Conservation (phyloP, 2,329 filamentous ascomycete genomes). For the Teratosphaeria nubilosa region DNA sequence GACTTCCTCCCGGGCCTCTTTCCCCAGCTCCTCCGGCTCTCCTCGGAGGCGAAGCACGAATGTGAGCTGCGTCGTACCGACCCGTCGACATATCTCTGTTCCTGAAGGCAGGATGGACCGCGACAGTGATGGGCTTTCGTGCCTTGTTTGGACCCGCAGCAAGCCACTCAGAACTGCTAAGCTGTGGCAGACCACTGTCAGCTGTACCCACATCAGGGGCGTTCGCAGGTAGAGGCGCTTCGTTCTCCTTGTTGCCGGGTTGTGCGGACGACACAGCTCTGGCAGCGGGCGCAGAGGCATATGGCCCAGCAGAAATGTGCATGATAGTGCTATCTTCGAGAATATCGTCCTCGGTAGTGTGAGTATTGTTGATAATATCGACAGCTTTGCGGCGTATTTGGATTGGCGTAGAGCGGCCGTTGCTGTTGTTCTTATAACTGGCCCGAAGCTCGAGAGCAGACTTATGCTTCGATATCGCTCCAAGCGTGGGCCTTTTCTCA, state of each 20-base stretch:
- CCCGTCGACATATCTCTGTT: constrained; percentile 3
- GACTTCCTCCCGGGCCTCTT: constrained; percentile 4
- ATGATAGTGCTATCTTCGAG: constrained; percentile 24
- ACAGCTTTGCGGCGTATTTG: constrained; percentile 15
- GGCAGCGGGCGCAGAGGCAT: constrained; percentile 10
- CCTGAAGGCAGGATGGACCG: constrained; percentile 6
- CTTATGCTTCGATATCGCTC: constrained; percentile 9
- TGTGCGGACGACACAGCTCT: neutral
- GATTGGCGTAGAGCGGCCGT: constrained; percentile 10
- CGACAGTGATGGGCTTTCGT: constrained; percentile 1
- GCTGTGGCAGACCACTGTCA: constrained; percentile 9
- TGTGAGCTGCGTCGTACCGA: neutral
- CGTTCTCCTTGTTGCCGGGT: constrained; percentile 13
- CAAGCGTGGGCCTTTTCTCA: neutral
- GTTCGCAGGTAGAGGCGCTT: constrained; percentile 1
- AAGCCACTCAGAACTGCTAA: constrained; percentile 24
- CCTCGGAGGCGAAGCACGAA: neutral
- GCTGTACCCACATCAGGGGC: neutral
- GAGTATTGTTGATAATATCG: constrained; percentile 8
- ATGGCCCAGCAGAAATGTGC: constrained; percentile 25
- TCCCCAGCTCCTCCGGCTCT: neutral
- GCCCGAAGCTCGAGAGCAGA: constrained; percentile 27
- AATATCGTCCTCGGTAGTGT: constrained; percentile 1
- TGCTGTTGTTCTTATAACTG: constrained; percentile 18
- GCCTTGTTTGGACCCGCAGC: constrained; percentile 11